phyloP scores from a whole-genome alignment of 2,329 filamentous ascomycete genomes.

The Pseudogymnoascus sp. region DNA sequence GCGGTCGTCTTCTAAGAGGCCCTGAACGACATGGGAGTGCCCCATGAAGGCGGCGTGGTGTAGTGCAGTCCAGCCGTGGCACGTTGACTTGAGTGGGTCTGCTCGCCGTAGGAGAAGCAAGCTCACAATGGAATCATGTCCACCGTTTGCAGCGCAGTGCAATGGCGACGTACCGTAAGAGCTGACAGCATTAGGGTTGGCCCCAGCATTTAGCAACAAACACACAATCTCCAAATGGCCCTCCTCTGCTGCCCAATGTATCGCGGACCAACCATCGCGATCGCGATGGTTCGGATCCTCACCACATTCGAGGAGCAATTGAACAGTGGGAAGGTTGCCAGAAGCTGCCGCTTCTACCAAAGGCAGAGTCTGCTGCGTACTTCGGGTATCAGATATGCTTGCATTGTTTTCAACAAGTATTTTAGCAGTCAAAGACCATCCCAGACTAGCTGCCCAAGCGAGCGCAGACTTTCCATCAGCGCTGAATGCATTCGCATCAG shows the following conservation, averaged over 20 bases:
- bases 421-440: constrained; percentile 16
- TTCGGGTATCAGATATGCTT: background rate
- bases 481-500: constrained; percentile 19
- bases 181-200: constrained; percentile 19
- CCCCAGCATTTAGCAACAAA: constrained; percentile 20
- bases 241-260: constrained; percentile 21
- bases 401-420: too few relatives aligned
- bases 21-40: constrained; percentile 20
- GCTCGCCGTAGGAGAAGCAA: constrained; percentile 15
- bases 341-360: constrained; percentile 21
- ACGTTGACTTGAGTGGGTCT: constrained; percentile 14
- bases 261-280: constrained; percentile 20
- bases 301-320: constrained; percentile 16
- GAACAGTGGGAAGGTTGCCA: constrained; percentile 18
- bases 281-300: constrained; percentile 18
- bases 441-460: constrained; percentile 21
- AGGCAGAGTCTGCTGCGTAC: constrained; percentile 14
- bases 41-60: constrained; percentile 24
- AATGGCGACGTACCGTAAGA: constrained; percentile 22
- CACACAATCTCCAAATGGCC: constrained; percentile 22
- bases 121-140: constrained; percentile 13
- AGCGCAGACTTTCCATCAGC: constrained; percentile 22
- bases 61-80: constrained; percentile 19
- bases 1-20: constrained; percentile 21
- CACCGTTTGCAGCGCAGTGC: constrained; percentile 20